Evolutionary conservation across 306 rosid species (phyloP), one percentile per base, ranked within the genome.

Genomic region (Purshia tridentata): DNA sequence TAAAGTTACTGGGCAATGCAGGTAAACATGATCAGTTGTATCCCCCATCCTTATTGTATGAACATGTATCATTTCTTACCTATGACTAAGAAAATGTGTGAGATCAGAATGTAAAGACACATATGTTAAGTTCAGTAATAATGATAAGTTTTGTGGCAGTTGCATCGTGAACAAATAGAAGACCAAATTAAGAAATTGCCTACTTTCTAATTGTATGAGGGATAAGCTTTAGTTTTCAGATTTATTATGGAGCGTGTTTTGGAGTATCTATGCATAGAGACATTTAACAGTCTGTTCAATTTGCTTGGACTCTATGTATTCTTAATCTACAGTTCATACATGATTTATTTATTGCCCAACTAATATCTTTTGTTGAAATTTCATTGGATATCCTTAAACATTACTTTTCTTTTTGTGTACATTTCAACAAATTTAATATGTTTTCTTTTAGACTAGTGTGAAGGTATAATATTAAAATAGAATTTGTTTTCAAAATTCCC

Each of bases 11-110:
- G 35, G 35, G 35, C 35, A 29, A 29, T 29, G 35, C 35, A 29
- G 35, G 2, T 2, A 29, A 29, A 29, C 35, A 29, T 29, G 35
- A 29, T 29, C 35, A 29, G 35, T 29, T 29, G 35, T n/a, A 29
- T 3, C 2, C 35, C 35, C 1, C 35, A 29, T 29, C 35, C 35
- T 29, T 29, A 29, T 51, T 51, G 37, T 9, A 52, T 22, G 6
- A 22, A 53, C 50, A 18, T 39, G 50, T 40, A 52, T 52, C 19
- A 52, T 51, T 15, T n/a, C 16, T 69, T n/a, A 69, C 49, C 58
- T 35, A 51, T 51, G 37, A 10, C 22, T 51, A 39, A 61, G 37
- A 52, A 51, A 52, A n/a, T 69, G 61, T 69, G 73, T 49, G 18
- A 11, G 49, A 39, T 39, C 61, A 52, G 20, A 67, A 69, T 52